These are phyloP conservation scores for Termitomyces titanicus DNA, from an alignment of 768 basidiomycete genomes.

Conservation along the genomic window DNA sequence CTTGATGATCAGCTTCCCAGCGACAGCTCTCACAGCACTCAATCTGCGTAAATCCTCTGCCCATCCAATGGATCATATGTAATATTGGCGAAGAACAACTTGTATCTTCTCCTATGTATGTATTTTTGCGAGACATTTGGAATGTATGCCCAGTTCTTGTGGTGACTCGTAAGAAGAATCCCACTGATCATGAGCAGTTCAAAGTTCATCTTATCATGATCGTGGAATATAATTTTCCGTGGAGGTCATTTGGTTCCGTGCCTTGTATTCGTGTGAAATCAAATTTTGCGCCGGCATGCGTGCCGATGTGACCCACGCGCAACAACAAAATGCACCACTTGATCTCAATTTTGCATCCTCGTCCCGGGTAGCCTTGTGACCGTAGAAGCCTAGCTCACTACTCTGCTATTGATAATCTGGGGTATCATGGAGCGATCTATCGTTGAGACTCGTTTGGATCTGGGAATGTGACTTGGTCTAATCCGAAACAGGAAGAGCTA, in stretches of 20 bases:
- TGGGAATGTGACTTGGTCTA: background rate
- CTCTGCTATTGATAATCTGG: background rate
- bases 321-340: background rate
- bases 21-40: background rate
- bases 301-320: too few relatives aligned
- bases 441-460: background rate
- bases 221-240: too few relatives aligned
- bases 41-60: constrained; percentile 5
- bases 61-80: background rate
- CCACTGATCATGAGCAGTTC: constrained; percentile 4
- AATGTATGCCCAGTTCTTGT: too few relatives aligned
- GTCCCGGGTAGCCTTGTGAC: background rate
- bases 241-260: background rate
- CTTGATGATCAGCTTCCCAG: constrained; percentile 2
- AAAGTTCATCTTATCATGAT: background rate
- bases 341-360: background rate
- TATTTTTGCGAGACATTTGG: too few relatives aligned
- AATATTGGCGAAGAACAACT: background rate
- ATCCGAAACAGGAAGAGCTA: background rate
- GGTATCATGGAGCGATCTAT: background rate
- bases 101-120: background rate
- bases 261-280: too few relatives aligned
- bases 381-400: background rate
- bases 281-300: too few relatives aligned
- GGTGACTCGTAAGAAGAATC: too few relatives aligned